Percentiles rank a stretch among this genome's conserved stretches.
These are phyloP conservation scores for Euptelea pleiosperma DNA, from an alignment of 164 flowering plant genomes.

Conservation along the genomic window DNA sequence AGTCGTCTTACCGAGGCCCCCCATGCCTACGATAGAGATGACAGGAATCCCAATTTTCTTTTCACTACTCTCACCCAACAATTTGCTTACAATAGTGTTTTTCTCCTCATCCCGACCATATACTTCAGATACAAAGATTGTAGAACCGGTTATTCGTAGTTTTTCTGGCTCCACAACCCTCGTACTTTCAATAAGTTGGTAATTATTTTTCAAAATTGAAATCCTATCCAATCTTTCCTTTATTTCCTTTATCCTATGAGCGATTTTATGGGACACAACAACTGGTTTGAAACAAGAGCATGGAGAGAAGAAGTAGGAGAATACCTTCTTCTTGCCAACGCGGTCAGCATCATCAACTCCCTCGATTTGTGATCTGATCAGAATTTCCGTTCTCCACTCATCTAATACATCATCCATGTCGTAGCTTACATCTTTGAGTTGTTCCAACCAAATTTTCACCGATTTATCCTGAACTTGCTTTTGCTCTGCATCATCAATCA, in stretches of 20 bases:
- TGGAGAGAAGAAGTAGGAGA: neutral
- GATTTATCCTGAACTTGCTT: neutral
- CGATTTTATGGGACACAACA: neutral
- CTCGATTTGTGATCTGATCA: neutral
- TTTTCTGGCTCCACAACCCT: neutral
- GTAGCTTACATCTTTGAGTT: neutral
- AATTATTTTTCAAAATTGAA: neutral
- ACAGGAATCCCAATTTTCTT: neutral
- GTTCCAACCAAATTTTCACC: neutral
- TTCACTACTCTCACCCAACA: neutral
- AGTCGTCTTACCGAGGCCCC: conserved; percentile 7
- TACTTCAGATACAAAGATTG: neutral
- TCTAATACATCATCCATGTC: conserved; percentile 5
- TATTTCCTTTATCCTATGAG: neutral
- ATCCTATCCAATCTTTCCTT: neutral
- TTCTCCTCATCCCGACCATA: neutral
- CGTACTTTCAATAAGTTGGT: no score
- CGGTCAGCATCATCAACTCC: neutral
- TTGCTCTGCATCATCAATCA: neutral
- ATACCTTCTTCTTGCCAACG: neutral
- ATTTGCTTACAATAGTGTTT: neutral
- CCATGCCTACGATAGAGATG: conserved; percentile 4
- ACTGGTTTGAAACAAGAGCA: neutral
- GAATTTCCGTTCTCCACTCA: neutral
- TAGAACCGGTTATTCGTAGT: neutral